Evolutionary conservation across 2,329 filamentous ascomycete species (phyloP), one percentile per base, ranked within the genome.

Genomic region (Colletotrichum cordylinicola): DNA sequence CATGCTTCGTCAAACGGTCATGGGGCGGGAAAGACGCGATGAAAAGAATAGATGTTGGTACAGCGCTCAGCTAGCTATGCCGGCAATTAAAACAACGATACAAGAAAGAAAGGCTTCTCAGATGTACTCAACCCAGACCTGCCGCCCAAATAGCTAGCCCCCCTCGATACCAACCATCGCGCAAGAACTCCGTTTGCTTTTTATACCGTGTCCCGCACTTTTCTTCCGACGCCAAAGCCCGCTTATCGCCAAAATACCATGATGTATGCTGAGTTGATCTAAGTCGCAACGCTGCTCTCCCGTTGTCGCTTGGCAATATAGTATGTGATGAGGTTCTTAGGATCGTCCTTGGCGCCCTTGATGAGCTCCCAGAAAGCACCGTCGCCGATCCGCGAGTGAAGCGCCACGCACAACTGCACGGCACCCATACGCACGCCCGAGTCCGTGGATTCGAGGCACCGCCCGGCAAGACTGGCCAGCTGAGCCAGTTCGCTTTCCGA

Each of bases 271-370:
- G 18, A 27, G 31, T 29, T 27, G 61, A 35, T 18, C 37, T 67
- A 76, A 29, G 67, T 52, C 37, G 60, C 72, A 16, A 62, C 55
- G 56, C 60, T 77, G 62, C 73, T 82, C 84, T 93, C 92, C 68
- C 91, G 86, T 84, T 93, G 91, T 82, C 89, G 88, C 87, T 93
- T 93, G 55, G 94, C 94, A 80, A 96, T 93, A 83, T 96, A 96
- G 82, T 96, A 96, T 12, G 93, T 96, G 80, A 96, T 92, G 76
- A 96, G 83, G 79, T 93, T 95, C 86, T 95, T 91, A 27, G 94
- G 91, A 78, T 95, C 94, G 78, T 95, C 94, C 80, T 91, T 90
- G 37, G 94, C 88, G 12, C 86, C 89, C 73, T 88, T 90, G 80
- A 96, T 87, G 29, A 89, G 89, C 39, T 89, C 89, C 94, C 94